A percentile compares a stretch with the other conserved stretches of the same genome.
Evolutionary conservation across 2,329 filamentous ascomycete genomes (phyloP).

Genomic region (Ophiostoma perfectum): DNA sequence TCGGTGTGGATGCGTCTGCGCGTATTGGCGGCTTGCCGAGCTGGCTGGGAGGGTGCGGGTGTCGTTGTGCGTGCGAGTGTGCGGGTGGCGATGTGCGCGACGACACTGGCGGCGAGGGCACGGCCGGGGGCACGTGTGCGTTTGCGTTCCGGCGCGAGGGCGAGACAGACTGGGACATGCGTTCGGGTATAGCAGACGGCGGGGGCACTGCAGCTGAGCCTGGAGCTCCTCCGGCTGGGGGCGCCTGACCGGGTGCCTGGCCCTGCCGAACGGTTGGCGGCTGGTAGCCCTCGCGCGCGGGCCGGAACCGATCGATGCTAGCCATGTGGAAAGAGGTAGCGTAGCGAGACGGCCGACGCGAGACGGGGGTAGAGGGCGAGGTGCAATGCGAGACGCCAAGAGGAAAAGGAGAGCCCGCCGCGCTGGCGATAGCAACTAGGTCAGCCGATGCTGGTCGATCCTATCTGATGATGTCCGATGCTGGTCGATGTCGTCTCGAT

Average conservation of each 20-base stretch:
- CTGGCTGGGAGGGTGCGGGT: constrained; percentile 30
- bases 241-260: not conserved
- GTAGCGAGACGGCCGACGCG: too few relatives aligned
- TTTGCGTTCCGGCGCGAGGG: constrained; percentile 47
- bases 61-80: constrained; percentile 24
- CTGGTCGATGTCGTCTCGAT: not conserved
- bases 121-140: constrained; percentile 56
- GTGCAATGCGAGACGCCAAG: not conserved
- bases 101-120: constrained; percentile 55
- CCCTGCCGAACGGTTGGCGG: constrained; percentile 43
- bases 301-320: constrained; percentile 55
- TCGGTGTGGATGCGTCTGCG: not conserved
- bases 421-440: not conserved
- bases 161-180: constrained; percentile 14
- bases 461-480: not conserved
- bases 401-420: not conserved
- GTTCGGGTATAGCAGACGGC: constrained; percentile 33
- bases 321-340: constrained; percentile 40
- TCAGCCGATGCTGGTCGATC: not conserved
- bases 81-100: constrained; percentile 51
- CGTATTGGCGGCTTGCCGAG: constrained; percentile 39
- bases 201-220: not conserved
- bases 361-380: too few relatives aligned
- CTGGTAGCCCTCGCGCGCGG: constrained; percentile 53
- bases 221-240: not conserved